Conservation (phyloP, 352 stramenopile genomes). For the Phytopythium chamaehyphon region DNA sequence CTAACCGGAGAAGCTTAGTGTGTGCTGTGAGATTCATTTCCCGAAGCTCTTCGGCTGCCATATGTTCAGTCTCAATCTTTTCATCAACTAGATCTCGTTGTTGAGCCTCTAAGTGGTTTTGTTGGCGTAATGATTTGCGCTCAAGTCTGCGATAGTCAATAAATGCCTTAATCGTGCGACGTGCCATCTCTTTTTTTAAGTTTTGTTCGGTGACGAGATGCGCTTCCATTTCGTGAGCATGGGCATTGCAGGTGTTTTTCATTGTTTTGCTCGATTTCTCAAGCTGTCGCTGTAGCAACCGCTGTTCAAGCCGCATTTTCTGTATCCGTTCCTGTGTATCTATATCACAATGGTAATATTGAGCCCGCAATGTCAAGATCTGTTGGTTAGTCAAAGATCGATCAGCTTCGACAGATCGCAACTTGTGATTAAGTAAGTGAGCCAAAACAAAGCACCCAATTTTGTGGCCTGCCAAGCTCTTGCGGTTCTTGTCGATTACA, state of each 20-base stretch:
- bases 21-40: slow-evolving; percentile 16
- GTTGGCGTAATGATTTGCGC: slow-evolving; percentile 12
- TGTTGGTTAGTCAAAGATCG: slow-evolving; percentile 11
- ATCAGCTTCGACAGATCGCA: slow-evolving; percentile 19
- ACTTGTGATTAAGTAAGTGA: slow-evolving; percentile 22
- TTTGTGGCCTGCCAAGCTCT: slow-evolving; percentile 26
- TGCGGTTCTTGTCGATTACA: slow-evolving; percentile 16
- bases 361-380: slow-evolving; percentile 1
- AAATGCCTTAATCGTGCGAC: slow-evolving; percentile 35
- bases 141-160: slow-evolving; percentile 16
- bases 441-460: slow-evolving; percentile 34
- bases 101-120: slow-evolving; percentile 5
- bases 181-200: slow-evolving; percentile 14
- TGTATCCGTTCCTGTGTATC: slow-evolving; percentile 1
- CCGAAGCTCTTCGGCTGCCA: slow-evolving; percentile 30
- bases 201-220: slow-evolving; percentile 12
- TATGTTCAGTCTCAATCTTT: slow-evolving; percentile 29
- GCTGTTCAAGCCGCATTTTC: slow-evolving; percentile 3
- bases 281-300: not conserved
- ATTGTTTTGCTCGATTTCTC: slow-evolving; percentile 9
- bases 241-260: not conserved
- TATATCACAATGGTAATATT: not conserved
- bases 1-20: slow-evolving; percentile 10
- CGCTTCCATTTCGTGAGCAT: slow-evolving; percentile 9
- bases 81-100: slow-evolving; percentile 20